These are phyloP conservation scores for Xylaria polymorpha DNA, from an alignment of 2,329 filamentous ascomycete species.

Conservation along the genomic window DNA sequence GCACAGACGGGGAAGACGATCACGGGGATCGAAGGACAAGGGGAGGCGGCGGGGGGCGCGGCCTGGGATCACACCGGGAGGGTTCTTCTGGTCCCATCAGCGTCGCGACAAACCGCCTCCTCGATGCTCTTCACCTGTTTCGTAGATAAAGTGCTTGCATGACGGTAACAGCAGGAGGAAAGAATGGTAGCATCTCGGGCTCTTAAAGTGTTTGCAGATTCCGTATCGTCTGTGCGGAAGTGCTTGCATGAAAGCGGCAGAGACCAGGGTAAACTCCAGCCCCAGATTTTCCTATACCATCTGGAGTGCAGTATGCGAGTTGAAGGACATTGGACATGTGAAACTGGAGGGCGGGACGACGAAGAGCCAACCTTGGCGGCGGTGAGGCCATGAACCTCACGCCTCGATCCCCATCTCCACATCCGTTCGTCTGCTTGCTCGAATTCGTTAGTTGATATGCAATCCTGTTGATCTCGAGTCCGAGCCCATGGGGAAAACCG, in stretches of 20 bases:
- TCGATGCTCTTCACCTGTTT: not conserved
- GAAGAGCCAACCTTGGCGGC: constrained; percentile 14
- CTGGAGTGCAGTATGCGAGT: constrained; percentile 1
- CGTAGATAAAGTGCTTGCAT: constrained; percentile 34
- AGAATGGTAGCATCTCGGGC: constrained; percentile 7
- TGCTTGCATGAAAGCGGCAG: constrained; percentile 29
- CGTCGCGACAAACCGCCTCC: constrained; percentile 8
- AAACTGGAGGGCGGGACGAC: constrained; percentile 1
- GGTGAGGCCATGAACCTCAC: constrained; percentile 19
- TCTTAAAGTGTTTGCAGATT: constrained; percentile 18
- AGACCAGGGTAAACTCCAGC: not conserved
- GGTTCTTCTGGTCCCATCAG: not conserved
- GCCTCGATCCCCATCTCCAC: not conserved
- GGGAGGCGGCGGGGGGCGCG: constrained; percentile 9
- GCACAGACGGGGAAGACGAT: constrained; percentile 34
- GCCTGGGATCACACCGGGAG: constrained; percentile 23
- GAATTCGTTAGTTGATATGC: constrained; percentile 26
- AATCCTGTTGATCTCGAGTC: not conserved
- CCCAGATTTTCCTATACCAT: constrained; percentile 28
- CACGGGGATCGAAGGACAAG: constrained; percentile 25
- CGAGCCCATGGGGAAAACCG: constrained; percentile 16
- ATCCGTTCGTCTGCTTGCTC: constrained; percentile 12
- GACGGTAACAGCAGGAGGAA: not conserved
- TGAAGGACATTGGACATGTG: constrained; percentile 17
- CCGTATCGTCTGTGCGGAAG: constrained; percentile 24